Evolutionary conservation across 163 green algal genomes (phyloP), one percentile per base, ranked within the genome.

Genomic region (Coccomyxa subellipsoidea): DNA sequence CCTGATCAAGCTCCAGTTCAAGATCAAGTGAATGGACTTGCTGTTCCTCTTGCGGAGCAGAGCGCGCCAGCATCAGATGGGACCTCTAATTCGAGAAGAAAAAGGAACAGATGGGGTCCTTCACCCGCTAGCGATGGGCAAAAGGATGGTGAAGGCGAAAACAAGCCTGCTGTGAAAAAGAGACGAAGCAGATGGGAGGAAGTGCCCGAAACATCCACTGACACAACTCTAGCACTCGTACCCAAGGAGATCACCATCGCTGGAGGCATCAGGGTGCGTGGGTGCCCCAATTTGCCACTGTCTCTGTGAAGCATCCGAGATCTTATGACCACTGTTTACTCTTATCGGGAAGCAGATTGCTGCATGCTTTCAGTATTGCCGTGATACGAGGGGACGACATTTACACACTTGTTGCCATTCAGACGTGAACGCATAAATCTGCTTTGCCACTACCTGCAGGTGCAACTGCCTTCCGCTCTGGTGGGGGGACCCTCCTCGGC

Each of bases 181-280:
- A 89, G 86, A 77, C 54, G 84, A n/a, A 76, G 72, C 9, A 86
- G 79, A 35, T 37, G 86, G 59, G 88, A 82, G 81, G 84, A 85
- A 53, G 83, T 87, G 69, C 36, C 53, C 34, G 29, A n/a, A 25
- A 54, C 31, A 29, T 47, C 34, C 12, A 72, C 37, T 29, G 69
- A 79, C 31, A 71, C 83, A 32, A 79, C 36, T 31, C 81, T 90
- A 25, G 71, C 69, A 23, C 35, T 54, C 18, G 38, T 78, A 25
- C 94, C 94, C 9, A 89, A 90, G 69, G 90, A 97, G 84, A 86
- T 98, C 54, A 89, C 90, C 10, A 88, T 98, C 18, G 89, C 88
- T 54, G 91, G 92, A 32, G 94, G 94, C 23, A 89, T 96, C 72
- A 94, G 92, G 87, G 92, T 95, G 77, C 38, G 87, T 37, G 32